Evolutionary conservation across 495 filamentous ascomycete genomes (phyloP).

Genomic region (Hyaloscypha variabilis): DNA sequence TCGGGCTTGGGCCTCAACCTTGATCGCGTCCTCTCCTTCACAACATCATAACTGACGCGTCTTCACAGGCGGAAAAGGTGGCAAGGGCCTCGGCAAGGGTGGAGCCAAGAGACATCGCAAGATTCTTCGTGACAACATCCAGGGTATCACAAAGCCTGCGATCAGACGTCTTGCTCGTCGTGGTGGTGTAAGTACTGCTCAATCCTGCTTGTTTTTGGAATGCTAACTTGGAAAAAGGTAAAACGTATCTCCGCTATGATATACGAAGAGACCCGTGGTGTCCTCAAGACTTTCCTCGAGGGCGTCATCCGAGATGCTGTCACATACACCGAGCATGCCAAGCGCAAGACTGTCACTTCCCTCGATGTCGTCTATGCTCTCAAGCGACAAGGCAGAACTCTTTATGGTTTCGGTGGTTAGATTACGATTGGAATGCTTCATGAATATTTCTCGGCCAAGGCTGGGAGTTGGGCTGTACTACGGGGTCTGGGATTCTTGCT

Average conservation of each 20-base stretch:
- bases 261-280: constrained; percentile 99
- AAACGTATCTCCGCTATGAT: constrained; percentile 56
- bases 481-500: constrained; percentile 21
- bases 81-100: constrained; percentile 90
- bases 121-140: constrained; percentile 99
- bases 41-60: constrained; percentile 29
- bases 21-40: constrained; percentile 12
- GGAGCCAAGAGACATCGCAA: constrained; percentile 95
- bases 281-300: constrained; percentile 99
- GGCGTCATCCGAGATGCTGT: constrained; percentile 99
- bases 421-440: constrained; percentile 16
- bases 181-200: constrained; percentile 89
- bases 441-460: constrained; percentile 27
- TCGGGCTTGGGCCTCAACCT: not conserved
- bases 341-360: constrained; percentile 79
- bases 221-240: no score
- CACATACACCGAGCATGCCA: constrained; percentile 72
- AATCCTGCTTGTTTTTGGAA: no score
- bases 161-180: constrained; percentile 99
- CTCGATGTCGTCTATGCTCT: constrained; percentile 95
- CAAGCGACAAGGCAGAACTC: constrained; percentile 92
- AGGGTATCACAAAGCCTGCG: constrained; percentile 99
- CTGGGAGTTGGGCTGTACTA: constrained; percentile 19
- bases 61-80: constrained; percentile 85
- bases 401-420: constrained; percentile 97